Percentiles rank a stretch among this genome's conserved stretches.
Conservation (phyloP, 2,329 filamentous ascomycete genomes). For the Ophiostoma novo-ulmi region DNA sequence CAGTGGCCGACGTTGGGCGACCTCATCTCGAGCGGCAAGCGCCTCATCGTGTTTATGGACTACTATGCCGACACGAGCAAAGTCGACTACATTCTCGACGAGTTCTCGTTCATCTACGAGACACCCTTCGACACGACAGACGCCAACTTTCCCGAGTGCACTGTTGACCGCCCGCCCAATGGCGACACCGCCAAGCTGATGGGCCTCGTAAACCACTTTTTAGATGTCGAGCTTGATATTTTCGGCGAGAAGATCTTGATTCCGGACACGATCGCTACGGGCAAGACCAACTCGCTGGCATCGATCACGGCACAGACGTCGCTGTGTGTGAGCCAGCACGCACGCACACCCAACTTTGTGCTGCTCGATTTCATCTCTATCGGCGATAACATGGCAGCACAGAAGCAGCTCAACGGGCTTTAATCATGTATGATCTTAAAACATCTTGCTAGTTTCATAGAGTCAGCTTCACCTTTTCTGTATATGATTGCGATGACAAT, state of each 20-base stretch:
- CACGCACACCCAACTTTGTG: conserved; percentile 36
- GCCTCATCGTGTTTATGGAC: conserved; percentile 70
- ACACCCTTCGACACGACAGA: conserved; percentile 62
- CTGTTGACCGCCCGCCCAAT: conserved; percentile 54
- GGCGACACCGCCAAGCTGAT: conserved; percentile 39
- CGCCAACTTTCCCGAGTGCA: conserved; percentile 58
- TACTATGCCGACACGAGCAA: conserved; percentile 47
- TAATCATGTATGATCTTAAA: conserved; percentile 5
- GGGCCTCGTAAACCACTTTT: conserved; percentile 59
- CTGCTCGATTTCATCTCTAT: conserved; percentile 28
- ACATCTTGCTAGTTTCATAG: no score
- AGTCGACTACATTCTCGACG: conserved; percentile 59
- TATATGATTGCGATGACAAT: neutral
- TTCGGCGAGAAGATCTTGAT: conserved; percentile 29
- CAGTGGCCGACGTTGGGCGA: conserved; percentile 66
- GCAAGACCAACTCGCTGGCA: conserved; percentile 45
- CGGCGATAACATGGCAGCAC: conserved; percentile 25
- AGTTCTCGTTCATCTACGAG: conserved; percentile 62
- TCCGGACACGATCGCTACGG: conserved; percentile 33
- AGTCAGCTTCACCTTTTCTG: neutral
- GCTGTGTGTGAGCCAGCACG: conserved; percentile 33
- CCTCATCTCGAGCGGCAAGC: conserved; percentile 57
- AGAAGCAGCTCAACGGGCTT: conserved; percentile 25
- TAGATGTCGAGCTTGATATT: conserved; percentile 43
- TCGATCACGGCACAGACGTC: conserved; percentile 41